Base-by-base conservation (phyloP, 306 rosid genomes). In the Cucurbita pepo region DNA sequence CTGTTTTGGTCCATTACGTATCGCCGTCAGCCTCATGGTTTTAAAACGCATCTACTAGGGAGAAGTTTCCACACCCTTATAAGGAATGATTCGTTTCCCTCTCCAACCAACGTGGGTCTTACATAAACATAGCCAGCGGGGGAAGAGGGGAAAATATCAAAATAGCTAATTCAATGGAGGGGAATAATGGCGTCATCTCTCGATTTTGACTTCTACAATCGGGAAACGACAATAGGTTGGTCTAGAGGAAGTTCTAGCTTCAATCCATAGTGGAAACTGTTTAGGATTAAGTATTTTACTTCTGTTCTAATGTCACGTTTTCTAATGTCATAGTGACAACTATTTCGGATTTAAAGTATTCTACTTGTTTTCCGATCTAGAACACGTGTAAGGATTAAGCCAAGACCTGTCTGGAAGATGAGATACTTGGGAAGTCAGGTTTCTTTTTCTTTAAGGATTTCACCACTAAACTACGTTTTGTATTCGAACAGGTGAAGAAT, bases 401-500 rank as follows among this genome's bases (percentile, higher is more conserved):
- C 22, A 12, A 37, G 69, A 62, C 48, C 69, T 62, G 7, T 15
- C 25, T n/a, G 12, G 19, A 38, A 62, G 47, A 7, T 62, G 47
- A 38, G 3, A 62, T 38, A 62, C 45, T 38, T 38, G 69, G 55
- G 48, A 16, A 61, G 3, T 38, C 10, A 3, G 14, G 47, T 16
- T 61, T n/a, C 15, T 63, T 18, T 16, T 40, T 60, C 34, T 43
- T 43, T 0, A 43, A 43, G 47, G 47, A 43, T 43, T 9, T 43
- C 10, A 43, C 1, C 47, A 30, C 34, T 2, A 30, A 43, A 8
- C 47, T 8, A 19, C 21, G 12, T 56, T 30, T 30, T 30, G 34
- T 1, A 30, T 63, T 11, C 77, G 73, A 73, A 79, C 76, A 92
- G 96, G 96, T 84, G 73, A 92, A 92, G 79, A 90, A 90, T 80